Evolutionary conservation across 208 protist species (phyloP).

Genomic region (Angomonas desouzai): DNA sequence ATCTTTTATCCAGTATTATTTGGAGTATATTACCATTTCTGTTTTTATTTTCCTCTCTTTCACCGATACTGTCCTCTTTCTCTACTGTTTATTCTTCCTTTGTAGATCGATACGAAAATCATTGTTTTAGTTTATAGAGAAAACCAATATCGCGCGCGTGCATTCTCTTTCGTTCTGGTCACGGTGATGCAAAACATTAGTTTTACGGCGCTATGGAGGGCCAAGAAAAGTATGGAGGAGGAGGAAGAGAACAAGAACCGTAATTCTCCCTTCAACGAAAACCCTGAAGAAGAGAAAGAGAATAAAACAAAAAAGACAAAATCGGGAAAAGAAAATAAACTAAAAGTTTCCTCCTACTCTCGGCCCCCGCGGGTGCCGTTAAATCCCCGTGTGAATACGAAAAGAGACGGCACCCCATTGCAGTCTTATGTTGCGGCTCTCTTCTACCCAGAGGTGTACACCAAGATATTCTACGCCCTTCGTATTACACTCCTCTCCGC

Average conservation of each 20-base stretch:
- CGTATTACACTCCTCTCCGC: slow-evolving; percentile 33
- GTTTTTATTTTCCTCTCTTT: too few relatives aligned
- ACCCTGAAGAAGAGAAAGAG: too few relatives aligned
- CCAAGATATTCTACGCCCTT: slow-evolving; percentile 25
- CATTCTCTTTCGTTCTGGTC: slow-evolving; percentile 12
- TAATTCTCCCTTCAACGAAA: not conserved
- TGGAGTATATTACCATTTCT: too few relatives aligned
- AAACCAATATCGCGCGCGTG: too few relatives aligned
- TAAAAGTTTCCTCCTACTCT: not conserved
- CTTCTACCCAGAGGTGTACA: slow-evolving; percentile 27
- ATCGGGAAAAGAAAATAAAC: not conserved
- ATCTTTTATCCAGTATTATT: too few relatives aligned
- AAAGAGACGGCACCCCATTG: slow-evolving; percentile 16
- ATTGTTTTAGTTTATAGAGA: too few relatives aligned
- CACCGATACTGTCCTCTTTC: too few relatives aligned
- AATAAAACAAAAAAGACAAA: too few relatives aligned
- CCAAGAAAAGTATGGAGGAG: not conserved
- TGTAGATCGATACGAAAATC: too few relatives aligned
- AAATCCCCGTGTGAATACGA: slow-evolving; percentile 5
- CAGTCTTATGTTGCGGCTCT: slow-evolving; percentile 14
- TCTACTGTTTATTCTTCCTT: too few relatives aligned
- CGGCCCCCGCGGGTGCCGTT: not conserved
- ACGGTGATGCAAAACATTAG: not conserved
- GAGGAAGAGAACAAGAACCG: slow-evolving; percentile 6
- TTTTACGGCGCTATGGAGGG: not conserved